Conservation (phyloP, 495 filamentous ascomycete species). For the Hypoxylon cercidicola region DNA sequence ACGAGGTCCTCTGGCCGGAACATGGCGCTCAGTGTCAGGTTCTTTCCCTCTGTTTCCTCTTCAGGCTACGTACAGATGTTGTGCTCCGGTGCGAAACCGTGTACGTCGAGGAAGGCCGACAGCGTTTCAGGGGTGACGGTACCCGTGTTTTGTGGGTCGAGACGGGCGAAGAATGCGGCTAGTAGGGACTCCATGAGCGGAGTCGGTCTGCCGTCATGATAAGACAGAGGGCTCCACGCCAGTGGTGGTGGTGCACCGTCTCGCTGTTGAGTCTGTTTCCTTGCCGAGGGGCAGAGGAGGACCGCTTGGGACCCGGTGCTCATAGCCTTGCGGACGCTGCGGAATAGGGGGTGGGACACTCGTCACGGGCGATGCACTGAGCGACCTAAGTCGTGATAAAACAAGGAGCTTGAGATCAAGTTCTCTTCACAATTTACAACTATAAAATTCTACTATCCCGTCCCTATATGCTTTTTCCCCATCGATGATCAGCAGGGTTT, state of each 20-base stretch:
- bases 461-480: constrained; percentile 1
- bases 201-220: constrained; percentile 22
- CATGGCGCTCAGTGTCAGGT: constrained; percentile 2
- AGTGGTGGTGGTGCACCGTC: constrained; percentile 7
- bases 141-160: constrained; percentile 17
- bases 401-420: background rate
- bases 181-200: constrained; percentile 19
- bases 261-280: too few relatives aligned
- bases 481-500: constrained; percentile 5
- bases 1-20: constrained; percentile 20
- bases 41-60: constrained; percentile 12
- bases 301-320: constrained; percentile 9
- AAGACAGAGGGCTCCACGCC: constrained; percentile 15
- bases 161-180: constrained; percentile 23
- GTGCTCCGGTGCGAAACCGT: constrained; percentile 12
- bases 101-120: constrained; percentile 21
- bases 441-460: background rate
- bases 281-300: constrained; percentile 9
- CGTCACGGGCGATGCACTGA: constrained; percentile 9
- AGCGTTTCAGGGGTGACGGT: constrained; percentile 26
- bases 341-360: constrained; percentile 28
- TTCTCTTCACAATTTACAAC: background rate
- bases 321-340: constrained; percentile 30
- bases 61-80: constrained; percentile 15
- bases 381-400: background rate